These are phyloP conservation scores for Cytospora leucostoma DNA, from an alignment of 2,329 filamentous ascomycete genomes.

Conservation along the genomic window DNA sequence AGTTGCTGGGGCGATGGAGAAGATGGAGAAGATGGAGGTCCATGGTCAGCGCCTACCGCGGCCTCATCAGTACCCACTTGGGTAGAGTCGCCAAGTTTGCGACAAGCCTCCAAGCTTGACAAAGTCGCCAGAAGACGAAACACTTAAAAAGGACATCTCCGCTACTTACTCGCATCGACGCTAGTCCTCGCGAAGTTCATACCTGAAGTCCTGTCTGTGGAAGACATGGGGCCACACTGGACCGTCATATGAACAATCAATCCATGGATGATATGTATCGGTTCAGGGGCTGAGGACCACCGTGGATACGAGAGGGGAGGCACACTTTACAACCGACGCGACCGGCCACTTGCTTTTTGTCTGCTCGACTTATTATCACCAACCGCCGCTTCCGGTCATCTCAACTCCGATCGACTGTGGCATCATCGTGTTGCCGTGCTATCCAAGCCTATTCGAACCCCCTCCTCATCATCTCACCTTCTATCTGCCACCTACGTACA, in stretches of 20 bases:
- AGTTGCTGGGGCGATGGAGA: no score
- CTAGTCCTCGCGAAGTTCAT: background rate
- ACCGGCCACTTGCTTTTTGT: background rate
- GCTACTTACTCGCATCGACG: background rate
- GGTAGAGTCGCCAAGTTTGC: no score
- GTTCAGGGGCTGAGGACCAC: background rate
- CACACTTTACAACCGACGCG: slow-evolving; percentile 6
- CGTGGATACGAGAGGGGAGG: slow-evolving; percentile 5
- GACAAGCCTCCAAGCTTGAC: no score
- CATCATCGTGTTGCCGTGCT: background rate
- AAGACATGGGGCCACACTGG: no score
- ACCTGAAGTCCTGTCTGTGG: no score
- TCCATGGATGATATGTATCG: background rate
- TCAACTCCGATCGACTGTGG: background rate
- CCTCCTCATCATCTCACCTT: background rate
- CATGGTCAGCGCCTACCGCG: no score
- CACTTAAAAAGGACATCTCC: background rate
- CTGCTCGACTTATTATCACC: slow-evolving; percentile 9
- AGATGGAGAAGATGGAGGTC: no score
- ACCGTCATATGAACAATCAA: no score
- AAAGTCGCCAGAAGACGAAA: no score
- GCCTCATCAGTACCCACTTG: no score
- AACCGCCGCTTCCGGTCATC: slow-evolving; percentile 21
- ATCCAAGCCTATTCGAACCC: background rate
- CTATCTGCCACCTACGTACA: background rate